Evolutionary conservation across 192 early-diverging fungal species (phyloP).

Genomic region (Irineochytrium annulatum): DNA sequence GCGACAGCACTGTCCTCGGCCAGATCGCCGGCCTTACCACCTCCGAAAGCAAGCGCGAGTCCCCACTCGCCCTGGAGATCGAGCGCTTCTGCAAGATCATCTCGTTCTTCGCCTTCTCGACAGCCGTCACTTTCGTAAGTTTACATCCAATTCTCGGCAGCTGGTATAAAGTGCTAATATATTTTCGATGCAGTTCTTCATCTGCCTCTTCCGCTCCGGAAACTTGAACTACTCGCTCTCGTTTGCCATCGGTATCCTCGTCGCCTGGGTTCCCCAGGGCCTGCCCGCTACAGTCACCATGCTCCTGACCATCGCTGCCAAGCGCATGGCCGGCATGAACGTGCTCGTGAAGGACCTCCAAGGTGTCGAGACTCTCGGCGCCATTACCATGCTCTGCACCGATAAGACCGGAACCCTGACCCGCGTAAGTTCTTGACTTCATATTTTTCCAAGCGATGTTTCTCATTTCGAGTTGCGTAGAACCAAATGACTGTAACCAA

Average conservation of each 20-base stretch:
- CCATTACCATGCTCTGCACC: constrained; percentile 59
- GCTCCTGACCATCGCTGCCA: constrained; percentile 47
- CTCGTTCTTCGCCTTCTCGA: constrained; percentile 5
- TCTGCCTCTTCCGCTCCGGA: background rate
- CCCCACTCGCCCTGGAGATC: constrained; percentile 46
- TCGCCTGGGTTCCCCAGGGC: constrained; percentile 54
- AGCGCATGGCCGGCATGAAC: constrained; percentile 49
- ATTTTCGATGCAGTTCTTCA: background rate
- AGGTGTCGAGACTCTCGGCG: constrained; percentile 62
- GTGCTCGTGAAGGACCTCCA: constrained; percentile 61
- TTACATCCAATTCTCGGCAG: background rate
- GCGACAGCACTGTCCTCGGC: constrained; percentile 49
- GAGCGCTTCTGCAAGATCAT: constrained; percentile 39
- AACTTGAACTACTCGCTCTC: constrained; percentile 26
- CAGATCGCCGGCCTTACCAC: constrained; percentile 44
- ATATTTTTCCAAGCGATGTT: background rate
- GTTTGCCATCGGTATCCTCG: constrained; percentile 52
- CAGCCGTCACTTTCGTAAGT: constrained; percentile 4
- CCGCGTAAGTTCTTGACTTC: background rate
- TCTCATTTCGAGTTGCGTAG: constrained; percentile 4
- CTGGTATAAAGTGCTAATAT: background rate
- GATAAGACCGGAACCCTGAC: constrained; percentile 77
- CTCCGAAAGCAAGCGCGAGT: constrained; percentile 37
- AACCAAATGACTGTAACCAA: constrained; percentile 58
- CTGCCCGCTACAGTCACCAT: constrained; percentile 53